Evolutionary conservation across 441 rosid genomes (phyloP).

Genomic region (Euphorbia celastroides): DNA sequence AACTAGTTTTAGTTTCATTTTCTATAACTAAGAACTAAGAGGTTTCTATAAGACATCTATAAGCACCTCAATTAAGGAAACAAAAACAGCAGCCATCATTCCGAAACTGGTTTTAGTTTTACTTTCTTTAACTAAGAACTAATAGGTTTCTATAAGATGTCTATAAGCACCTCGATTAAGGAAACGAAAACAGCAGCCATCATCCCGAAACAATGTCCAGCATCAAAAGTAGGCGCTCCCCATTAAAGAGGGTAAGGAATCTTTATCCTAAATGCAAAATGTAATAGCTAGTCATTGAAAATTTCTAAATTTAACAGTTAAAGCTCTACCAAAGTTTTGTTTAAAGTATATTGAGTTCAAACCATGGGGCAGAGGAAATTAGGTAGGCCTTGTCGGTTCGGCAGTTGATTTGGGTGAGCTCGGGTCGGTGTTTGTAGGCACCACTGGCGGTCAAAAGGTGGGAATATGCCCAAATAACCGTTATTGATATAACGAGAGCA

Average conservation of each 20-base stretch:
- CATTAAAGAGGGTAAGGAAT: conserved; percentile 98
- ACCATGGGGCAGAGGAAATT: conserved; percentile 99
- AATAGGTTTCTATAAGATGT: background rate
- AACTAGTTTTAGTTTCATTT: conserved; percentile 11
- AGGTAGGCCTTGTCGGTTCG: conserved; percentile 96
- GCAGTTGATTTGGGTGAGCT: conserved; percentile 73
- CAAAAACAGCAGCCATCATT: too few species aligned
- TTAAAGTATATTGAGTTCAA: conserved; percentile 14
- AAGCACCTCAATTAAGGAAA: too few species aligned
- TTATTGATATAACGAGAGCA: conserved; percentile 72
- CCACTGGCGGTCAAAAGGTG: conserved; percentile 98
- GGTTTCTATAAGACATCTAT: too few species aligned
- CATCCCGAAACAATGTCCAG: conserved; percentile 99
- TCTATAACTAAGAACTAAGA: too few species aligned
- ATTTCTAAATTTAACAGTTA: background rate
- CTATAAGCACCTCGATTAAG: conserved; percentile 60
- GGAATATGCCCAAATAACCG: conserved; percentile 93
- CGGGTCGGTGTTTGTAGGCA: conserved; percentile 85
- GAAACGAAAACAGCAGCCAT: conserved; percentile 97
- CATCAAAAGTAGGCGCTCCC: conserved; percentile 99
- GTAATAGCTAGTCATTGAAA: background rate
- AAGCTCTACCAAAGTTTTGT: background rate
- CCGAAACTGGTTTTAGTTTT: conserved; percentile 14
- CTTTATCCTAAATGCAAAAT: conserved; percentile 59
- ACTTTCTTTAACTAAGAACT: background rate